Evolutionary conservation across 371 early-diverging fungal genomes (phyloP), one percentile per base, ranked within the genome.

Genomic region (Apophysomyces ossiformis): DNA sequence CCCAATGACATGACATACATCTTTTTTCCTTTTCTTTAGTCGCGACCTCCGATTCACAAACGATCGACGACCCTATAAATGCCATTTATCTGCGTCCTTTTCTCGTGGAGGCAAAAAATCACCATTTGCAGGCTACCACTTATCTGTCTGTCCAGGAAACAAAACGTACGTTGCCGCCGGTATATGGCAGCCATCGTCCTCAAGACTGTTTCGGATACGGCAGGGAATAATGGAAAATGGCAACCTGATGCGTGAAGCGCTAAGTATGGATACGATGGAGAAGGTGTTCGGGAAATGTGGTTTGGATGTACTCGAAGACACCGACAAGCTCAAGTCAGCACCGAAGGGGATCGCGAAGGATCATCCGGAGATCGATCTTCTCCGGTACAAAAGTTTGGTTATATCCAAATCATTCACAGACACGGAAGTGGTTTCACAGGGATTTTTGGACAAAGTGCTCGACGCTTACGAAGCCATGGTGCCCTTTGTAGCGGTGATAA

Each of bases 31-130:
- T 16, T 21, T 37, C 13, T 46, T 38, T 67, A 82, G 85, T 57
- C 84, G 87, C 4, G 87, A 87, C 63, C 50, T 87, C 8, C 80
- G 87, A 16, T 87, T 87, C 57, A 81, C 86, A 0, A 87, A 85
- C 15, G 87, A 87, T 35, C 72, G 77, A 60, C 70, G 76, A 13
- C 87, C 87, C 0, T 87, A 87, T 66, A 87, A 87, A 70, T 68
- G 68, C 0, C 70, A 79, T 26, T 56, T 85, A 4, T 66, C 79
- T 1, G 86, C 83, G 2, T 64, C 75, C 13, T 85, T 83, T 61
- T 81, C 85, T 0, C 67, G 75, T n/a, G 79, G 75, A 7, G 87
- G 87, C 5, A 82, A 78, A 37, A 85, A 84, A 45, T 77, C 77
- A 44, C 58, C 69, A 9, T 71, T 77, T 41, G 84, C 86, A 35